A percentile compares a stretch with the other conserved stretches of the same genome.
Conservation (phyloP, 106 monocot genomes). For the Allium sativum region DNA sequence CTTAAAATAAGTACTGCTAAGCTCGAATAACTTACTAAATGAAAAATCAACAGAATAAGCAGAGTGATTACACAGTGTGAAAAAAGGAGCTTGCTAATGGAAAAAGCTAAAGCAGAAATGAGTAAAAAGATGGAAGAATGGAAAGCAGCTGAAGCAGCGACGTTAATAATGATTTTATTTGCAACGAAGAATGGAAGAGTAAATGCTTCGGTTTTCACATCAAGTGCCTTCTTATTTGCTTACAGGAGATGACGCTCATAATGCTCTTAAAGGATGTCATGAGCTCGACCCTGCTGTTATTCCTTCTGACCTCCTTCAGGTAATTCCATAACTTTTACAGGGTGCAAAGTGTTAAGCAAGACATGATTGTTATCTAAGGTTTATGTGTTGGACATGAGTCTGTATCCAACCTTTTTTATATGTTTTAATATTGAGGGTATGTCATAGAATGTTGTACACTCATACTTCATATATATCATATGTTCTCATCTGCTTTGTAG, state of each 20-base stretch:
- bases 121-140: slow-evolving; percentile 25
- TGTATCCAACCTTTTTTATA: neutral
- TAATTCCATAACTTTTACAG: no score
- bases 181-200: slow-evolving; percentile 26
- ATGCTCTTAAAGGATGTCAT: slow-evolving; percentile 54
- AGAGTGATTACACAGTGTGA: slow-evolving; percentile 18
- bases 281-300: slow-evolving; percentile 74
- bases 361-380: no score
- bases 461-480: no score
- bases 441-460: no score
- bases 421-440: no score
- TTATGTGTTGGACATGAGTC: slow-evolving; percentile 3
- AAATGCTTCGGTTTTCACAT: slow-evolving; percentile 81
- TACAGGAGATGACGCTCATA: slow-evolving; percentile 53
- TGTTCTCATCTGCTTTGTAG: no score
- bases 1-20: neutral
- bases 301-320: slow-evolving; percentile 58
- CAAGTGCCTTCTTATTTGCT: slow-evolving; percentile 58
- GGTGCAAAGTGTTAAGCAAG: no score
- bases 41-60: slow-evolving; percentile 2
- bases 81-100: slow-evolving; percentile 20
- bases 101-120: slow-evolving; percentile 21
- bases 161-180: no score
- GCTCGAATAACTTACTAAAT: no score
- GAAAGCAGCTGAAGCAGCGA: slow-evolving; percentile 11